Evolutionary conservation across 1,284 basidiomycete species (phyloP).

Genomic region (Ustilago sp.): DNA sequence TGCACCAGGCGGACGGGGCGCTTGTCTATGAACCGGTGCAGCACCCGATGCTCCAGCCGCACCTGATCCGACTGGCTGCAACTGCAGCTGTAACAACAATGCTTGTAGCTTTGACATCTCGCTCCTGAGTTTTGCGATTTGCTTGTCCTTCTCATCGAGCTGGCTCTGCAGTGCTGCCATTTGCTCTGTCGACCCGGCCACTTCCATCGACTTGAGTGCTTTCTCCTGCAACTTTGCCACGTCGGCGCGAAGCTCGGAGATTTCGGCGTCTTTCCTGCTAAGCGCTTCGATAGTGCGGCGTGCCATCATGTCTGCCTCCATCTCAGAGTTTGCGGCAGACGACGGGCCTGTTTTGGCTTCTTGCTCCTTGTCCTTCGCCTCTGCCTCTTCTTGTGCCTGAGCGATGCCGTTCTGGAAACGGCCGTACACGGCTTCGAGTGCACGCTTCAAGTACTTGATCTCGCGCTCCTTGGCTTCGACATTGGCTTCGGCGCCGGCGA

Average conservation of each 20-base stretch:
- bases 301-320: constrained; percentile 79
- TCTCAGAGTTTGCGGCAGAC: constrained; percentile 26
- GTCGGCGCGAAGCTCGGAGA: constrained; percentile 69
- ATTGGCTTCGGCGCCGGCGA: constrained; percentile 74
- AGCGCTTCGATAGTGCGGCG: constrained; percentile 78
- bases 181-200: constrained; percentile 26
- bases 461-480: constrained; percentile 78
- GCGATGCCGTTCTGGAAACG: constrained; percentile 74
- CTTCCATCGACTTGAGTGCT: constrained; percentile 43
- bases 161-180: constrained; percentile 16
- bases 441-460: constrained; percentile 80
- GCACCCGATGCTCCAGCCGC: constrained; percentile 20
- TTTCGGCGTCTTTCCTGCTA: constrained; percentile 79
- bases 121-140: constrained; percentile 35
- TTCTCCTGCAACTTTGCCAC: constrained; percentile 59
- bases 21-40: constrained; percentile 38
- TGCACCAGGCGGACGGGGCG: constrained; percentile 43
- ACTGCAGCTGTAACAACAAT: constrained; percentile 49
- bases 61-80: constrained; percentile 36
- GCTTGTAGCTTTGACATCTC: constrained; percentile 55
- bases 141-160: constrained; percentile 36
- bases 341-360: constrained; percentile 15
- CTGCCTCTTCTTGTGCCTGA: constrained; percentile 67
- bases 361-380: constrained; percentile 39
- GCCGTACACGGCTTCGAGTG: constrained; percentile 84